These are phyloP conservation scores for Kwoniella mangroviensis DNA, from an alignment of 768 basidiomycete genomes.

Conservation along the genomic window DNA sequence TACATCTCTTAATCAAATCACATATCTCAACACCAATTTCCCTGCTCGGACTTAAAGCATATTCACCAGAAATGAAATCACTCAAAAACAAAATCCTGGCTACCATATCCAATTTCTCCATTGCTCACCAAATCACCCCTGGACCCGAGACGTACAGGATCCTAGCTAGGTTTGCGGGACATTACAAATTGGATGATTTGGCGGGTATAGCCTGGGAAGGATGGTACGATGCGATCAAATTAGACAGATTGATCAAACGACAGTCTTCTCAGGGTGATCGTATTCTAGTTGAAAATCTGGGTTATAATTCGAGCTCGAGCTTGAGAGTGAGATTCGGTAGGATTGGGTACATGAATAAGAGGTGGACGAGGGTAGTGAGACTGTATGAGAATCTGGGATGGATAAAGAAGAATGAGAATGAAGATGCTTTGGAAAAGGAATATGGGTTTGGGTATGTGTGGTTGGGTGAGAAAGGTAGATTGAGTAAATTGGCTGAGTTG, in stretches of 20 bases:
- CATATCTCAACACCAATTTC: background rate
- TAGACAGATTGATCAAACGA: background rate
- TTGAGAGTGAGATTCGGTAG: constrained; percentile 8
- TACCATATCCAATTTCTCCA: constrained; percentile 15
- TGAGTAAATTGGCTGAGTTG: background rate
- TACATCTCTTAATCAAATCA: constrained; percentile 10
- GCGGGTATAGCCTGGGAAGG: constrained; percentile 17
- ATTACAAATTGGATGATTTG: background rate
- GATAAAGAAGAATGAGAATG: constrained; percentile 63
- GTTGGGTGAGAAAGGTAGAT: constrained; percentile 14
- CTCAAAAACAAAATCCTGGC: constrained; percentile 11
- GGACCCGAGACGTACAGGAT: constrained; percentile 21
- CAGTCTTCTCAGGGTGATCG: too few relatives aligned
- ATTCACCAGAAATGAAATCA: background rate
- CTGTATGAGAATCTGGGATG: constrained; percentile 76
- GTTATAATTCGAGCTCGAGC: background rate
- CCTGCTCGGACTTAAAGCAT: background rate
- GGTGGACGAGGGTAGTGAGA: constrained; percentile 68
- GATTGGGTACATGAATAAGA: constrained; percentile 16
- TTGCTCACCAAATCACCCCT: background rate
- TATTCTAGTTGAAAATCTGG: too few relatives aligned
- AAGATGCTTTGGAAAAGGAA: constrained; percentile 57
- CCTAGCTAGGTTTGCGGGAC: background rate
- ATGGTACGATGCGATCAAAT: constrained; percentile 10
- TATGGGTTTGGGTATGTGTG: constrained; percentile 51